phyloP scores from a whole-genome alignment of 345 rosid genomes.

The Lepidium sativum region DNA sequence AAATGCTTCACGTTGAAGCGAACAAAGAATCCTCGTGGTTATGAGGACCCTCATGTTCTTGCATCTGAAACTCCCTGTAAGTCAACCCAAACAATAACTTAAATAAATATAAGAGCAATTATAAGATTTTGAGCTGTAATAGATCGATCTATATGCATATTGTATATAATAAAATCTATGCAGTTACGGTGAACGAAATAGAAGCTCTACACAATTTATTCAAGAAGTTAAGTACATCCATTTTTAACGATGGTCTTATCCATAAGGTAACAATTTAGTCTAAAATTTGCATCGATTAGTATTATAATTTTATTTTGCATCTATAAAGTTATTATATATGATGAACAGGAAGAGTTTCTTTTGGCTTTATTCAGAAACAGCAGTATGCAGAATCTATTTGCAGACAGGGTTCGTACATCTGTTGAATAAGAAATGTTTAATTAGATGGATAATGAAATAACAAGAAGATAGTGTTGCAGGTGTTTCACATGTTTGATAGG shows the following conservation, averaged over 20 bases:
- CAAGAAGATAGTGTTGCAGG: constrained; percentile 16
- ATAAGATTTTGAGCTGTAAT: neutral
- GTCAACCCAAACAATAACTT: constrained; percentile 13
- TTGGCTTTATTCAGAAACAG: constrained; percentile 53
- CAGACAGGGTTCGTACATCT: constrained; percentile 16
- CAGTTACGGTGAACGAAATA: constrained; percentile 53
- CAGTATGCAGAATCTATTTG: constrained; percentile 39
- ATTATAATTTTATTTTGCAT: neutral
- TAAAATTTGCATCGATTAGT: neutral
- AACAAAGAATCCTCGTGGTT: constrained; percentile 24
- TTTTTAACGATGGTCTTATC: constrained; percentile 47
- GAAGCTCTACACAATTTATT: constrained; percentile 48
- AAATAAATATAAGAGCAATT: no score
- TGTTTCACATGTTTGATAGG: constrained; percentile 57
- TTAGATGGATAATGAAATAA: neutral
- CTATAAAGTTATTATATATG: neutral
- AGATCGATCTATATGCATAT: neutral
- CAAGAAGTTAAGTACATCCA: constrained; percentile 53
- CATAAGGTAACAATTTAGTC: constrained; percentile 38
- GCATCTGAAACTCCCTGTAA: constrained; percentile 80
- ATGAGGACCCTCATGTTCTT: constrained; percentile 49
- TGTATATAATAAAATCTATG: neutral
- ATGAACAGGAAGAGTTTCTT: constrained; percentile 62
- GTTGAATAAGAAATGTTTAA: neutral
- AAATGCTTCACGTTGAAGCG: constrained; percentile 44